Evolutionary conservation across 169 alveolate species (phyloP), one percentile per base, ranked within the genome.

Genomic region (Besnoitia besnoiti): DNA sequence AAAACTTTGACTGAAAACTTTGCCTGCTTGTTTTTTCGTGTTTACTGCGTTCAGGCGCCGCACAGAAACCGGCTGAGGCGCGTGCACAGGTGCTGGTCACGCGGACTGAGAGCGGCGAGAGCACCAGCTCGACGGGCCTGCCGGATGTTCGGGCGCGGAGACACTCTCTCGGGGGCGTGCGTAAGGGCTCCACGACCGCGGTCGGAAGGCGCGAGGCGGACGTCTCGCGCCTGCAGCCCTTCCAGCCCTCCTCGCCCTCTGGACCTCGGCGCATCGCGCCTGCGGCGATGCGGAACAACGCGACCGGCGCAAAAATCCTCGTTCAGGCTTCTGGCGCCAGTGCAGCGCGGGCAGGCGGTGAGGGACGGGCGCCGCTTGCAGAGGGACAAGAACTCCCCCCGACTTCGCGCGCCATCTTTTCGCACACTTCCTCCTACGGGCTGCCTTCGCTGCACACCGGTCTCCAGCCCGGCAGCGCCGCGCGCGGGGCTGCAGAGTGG

Each of bases 121-220:
- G 55, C 55, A 49, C 55, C 24, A n/a, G 33, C n/a, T 10, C n/a
- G 3, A n/a, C 67, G 30, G 27, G 67, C 67, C 67, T 55, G 7
- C 82, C 82, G 39, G 82, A 73, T 39, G 2, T 73, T 8, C 82
- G 82, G 46, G 82, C 82, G 46, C 82, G 82, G 27, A n/a, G 82
- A n/a, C 82, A 73, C 46, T 73, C 82, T 1, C 46, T 73, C 27
- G 82, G 82, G n/a, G 82, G 46, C 82, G 46, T 16, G 47, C 14
- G 82, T 1, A 73, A 73, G 82, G 67, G 24, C 67, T 55, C 67
- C 33, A 55, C 30, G 67, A 55, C 24, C 67, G n/a, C 39, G 33
- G 14, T 14, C 24, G 55, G 55, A 5, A 49, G 24, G 67, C 67
- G 67, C 5, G 67, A 55, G 24, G 67, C 24, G 24, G 59, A 55